Percentiles rank a stretch among this genome's conserved stretches.
Conservation (phyloP, 768 basidiomycete genomes). For the Kwoniella sp. region DNA sequence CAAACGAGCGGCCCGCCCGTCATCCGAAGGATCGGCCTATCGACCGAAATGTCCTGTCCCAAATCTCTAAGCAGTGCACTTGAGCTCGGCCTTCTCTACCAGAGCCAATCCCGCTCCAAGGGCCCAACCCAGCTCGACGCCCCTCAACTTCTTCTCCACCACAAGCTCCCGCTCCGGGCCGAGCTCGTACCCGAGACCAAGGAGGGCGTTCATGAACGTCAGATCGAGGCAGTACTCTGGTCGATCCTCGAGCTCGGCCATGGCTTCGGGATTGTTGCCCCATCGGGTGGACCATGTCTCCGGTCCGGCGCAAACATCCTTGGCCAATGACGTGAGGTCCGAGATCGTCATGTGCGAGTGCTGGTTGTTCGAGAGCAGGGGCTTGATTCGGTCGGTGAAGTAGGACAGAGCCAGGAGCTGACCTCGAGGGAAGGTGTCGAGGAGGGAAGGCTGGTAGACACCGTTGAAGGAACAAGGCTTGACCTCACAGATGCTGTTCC, state of each 20-base stretch:
- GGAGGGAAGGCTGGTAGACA: conserved; percentile 89
- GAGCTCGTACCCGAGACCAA: conserved; percentile 89
- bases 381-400: conserved; percentile 90
- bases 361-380: conserved; percentile 57
- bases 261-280: conserved; percentile 52
- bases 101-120: conserved; percentile 62
- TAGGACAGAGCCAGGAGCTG: conserved; percentile 89
- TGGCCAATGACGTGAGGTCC: conserved; percentile 63
- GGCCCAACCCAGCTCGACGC: conserved; percentile 92
- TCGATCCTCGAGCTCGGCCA: conserved; percentile 69
- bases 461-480: conserved; percentile 97
- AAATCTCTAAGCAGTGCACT: conserved; percentile 48
- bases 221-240: conserved; percentile 95
- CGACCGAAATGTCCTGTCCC: too few relatives aligned
- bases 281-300: conserved; percentile 56
- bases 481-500: conserved; percentile 66
- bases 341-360: conserved; percentile 55
- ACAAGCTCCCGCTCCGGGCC: conserved; percentile 58
- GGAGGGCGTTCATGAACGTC: conserved; percentile 86
- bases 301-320: conserved; percentile 68
- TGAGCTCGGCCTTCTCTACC: conserved; percentile 48
- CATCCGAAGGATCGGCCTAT: too few relatives aligned
- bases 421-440: conserved; percentile 80
- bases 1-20: too few relatives aligned
- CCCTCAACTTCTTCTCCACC: conserved; percentile 80